A percentile compares a stretch with the other conserved stretches of the same genome.
Conservation (phyloP, 139 green algal species). For the Dunaliella primolecta region DNA sequence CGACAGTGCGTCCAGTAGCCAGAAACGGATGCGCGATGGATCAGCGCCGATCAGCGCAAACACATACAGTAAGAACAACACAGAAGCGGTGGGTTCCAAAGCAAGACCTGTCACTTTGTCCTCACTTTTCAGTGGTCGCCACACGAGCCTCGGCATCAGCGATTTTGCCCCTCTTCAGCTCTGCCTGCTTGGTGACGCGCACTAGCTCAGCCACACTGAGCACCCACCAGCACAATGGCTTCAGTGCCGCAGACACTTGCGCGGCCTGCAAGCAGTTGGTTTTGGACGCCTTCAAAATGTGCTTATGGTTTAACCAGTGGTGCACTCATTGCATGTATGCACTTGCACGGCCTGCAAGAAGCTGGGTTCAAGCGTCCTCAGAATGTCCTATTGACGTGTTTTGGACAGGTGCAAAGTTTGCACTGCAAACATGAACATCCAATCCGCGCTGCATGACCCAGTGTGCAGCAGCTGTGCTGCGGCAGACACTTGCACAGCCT, state of each 20-base stretch:
- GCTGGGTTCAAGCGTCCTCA: background rate
- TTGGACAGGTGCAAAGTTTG: background rate
- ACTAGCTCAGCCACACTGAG: slow-evolving; percentile 33
- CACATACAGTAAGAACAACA: too few species aligned
- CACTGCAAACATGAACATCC: too few species aligned
- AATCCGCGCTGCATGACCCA: too few species aligned
- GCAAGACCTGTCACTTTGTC: too few species aligned
- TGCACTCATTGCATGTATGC: background rate
- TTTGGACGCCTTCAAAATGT: background rate
- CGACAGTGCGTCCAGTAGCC: too few species aligned
- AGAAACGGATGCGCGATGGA: too few species aligned
- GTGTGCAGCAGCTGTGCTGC: too few species aligned
- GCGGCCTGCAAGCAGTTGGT: background rate
- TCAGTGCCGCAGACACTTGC: slow-evolving; percentile 30
- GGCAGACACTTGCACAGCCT: slow-evolving; percentile 8
- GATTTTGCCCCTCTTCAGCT: slow-evolving; percentile 25
- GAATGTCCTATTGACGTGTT: background rate
- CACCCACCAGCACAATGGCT: slow-evolving; percentile 43
- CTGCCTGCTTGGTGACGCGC: slow-evolving; percentile 19
- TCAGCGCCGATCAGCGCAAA: too few species aligned
- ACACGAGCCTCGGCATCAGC: slow-evolving; percentile 32
- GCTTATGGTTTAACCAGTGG: background rate
- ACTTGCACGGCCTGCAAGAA: slow-evolving; percentile 9
- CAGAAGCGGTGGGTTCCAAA: too few species aligned
- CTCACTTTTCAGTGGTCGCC: slow-evolving; percentile 11